phyloP scores from a whole-genome alignment of 768 basidiomycete genomes.

The Fomitopsis serialis region DNA sequence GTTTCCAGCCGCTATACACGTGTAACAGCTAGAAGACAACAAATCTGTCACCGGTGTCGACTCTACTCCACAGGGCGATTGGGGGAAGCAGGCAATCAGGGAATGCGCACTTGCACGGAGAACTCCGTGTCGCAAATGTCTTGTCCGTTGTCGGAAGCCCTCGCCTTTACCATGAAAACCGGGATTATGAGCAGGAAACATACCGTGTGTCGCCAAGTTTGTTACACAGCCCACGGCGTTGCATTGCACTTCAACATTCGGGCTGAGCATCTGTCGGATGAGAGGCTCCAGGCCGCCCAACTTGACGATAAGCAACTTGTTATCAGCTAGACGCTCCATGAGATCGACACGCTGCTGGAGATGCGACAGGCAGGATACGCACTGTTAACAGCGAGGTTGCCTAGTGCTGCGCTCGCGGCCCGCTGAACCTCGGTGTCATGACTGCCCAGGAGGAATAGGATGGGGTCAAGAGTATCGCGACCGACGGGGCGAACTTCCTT shows the following conservation, averaged over 20 bases:
- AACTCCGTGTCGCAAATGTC: not conserved
- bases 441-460: constrained; percentile 92
- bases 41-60: too few species aligned
- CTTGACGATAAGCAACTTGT: constrained; percentile 98
- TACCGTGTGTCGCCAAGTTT: constrained; percentile 93
- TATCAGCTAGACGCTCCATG: constrained; percentile 64
- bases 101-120: too few species aligned
- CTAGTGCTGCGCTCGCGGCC: constrained; percentile 94
- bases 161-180: not conserved
- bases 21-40: too few species aligned
- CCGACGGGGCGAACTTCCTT: constrained; percentile 97
- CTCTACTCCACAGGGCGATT: too few species aligned
- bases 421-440: constrained; percentile 99
- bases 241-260: constrained; percentile 99
- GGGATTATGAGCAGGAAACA: not conserved
- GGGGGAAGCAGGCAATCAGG: too few species aligned
- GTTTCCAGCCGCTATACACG: too few species aligned
- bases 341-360: constrained; percentile 1
- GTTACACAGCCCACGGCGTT: constrained; percentile 99
- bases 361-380: constrained; percentile 29
- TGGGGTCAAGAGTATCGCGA: constrained; percentile 95
- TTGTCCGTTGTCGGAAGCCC: not conserved
- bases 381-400: constrained; percentile 98
- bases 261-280: constrained; percentile 97
- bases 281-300: constrained; percentile 96